These are phyloP conservation scores for Fonsecaea erecta DNA, from an alignment of 2,329 filamentous ascomycete genomes.

Conservation along the genomic window DNA sequence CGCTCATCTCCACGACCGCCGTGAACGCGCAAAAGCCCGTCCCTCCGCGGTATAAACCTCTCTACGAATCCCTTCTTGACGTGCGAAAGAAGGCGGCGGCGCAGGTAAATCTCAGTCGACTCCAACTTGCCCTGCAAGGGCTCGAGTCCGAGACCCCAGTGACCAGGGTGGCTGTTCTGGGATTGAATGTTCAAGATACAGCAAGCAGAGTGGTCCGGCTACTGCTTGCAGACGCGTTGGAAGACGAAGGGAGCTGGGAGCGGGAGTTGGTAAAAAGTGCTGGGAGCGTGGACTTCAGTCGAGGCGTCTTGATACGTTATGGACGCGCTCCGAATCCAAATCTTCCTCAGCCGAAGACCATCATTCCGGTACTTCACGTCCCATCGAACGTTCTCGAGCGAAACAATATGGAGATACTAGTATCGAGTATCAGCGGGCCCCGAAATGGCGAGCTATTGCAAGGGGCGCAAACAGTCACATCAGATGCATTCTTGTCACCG, in stretches of 20 bases:
- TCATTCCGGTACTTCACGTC: constrained; percentile 58
- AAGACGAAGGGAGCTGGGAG: constrained; percentile 69
- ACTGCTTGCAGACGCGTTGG: constrained; percentile 71
- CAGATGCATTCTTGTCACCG: constrained; percentile 71
- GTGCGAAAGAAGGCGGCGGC: constrained; percentile 58
- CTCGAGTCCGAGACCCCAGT: constrained; percentile 60
- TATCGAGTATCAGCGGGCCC: constrained; percentile 51
- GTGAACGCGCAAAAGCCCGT: constrained; percentile 60
- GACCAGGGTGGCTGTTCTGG: constrained; percentile 62
- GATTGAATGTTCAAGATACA: constrained; percentile 54
- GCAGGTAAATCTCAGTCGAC: constrained; percentile 62
- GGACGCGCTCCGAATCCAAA: constrained; percentile 54
- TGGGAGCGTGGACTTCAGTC: constrained; percentile 52
- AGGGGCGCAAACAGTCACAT: constrained; percentile 43
- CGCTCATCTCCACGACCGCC: constrained; percentile 58
- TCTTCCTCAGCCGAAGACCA: constrained; percentile 54
- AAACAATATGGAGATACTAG: constrained; percentile 65
- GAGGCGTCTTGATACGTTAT: constrained; percentile 68
- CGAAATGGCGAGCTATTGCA: constrained; percentile 31
- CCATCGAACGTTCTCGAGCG: constrained; percentile 61
- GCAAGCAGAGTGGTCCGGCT: constrained; percentile 68
- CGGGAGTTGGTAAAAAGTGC: constrained; percentile 56
- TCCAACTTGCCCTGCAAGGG: constrained; percentile 64
- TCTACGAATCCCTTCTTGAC: constrained; percentile 59
- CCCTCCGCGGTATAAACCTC: constrained; percentile 56